Evolutionary conservation across 169 alveolate species (phyloP).

Genomic region (Plasmodium gallinaceum): DNA sequence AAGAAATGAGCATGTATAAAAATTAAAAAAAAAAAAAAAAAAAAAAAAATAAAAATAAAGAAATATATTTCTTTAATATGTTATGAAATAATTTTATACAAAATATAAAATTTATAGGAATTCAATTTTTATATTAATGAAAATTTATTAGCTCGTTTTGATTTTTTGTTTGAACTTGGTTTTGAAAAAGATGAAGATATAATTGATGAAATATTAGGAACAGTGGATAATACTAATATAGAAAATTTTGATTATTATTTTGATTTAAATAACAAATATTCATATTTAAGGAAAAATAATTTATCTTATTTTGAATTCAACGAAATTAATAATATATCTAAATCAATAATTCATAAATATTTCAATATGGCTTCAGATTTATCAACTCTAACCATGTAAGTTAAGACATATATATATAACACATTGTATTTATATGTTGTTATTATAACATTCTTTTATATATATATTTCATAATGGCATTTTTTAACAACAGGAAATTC

Average conservation of each 20-base stretch:
- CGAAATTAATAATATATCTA: conserved; percentile 45
- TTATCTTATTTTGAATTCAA: conserved; percentile 41
- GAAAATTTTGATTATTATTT: conserved; percentile 20
- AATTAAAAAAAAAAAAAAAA: neutral
- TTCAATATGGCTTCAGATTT: conserved; percentile 70
- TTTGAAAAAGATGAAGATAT: conserved; percentile 62
- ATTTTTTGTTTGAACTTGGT: conserved; percentile 52
- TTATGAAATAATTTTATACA: neutral
- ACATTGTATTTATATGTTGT: neutral
- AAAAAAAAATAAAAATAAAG: neutral
- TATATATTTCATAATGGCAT: neutral
- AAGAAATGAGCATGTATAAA: conserved; percentile 42
- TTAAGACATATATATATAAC: neutral
- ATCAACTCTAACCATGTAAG: conserved; percentile 74
- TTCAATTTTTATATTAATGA: conserved; percentile 41
- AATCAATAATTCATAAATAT: conserved; percentile 64
- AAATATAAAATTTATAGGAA: conserved; percentile 22
- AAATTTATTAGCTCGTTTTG: conserved; percentile 66
- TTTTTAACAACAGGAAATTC: neutral
- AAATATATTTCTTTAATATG: neutral
- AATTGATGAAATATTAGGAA: conserved; percentile 43
- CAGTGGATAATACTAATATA: conserved; percentile 26
- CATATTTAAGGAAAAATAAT: conserved; percentile 56
- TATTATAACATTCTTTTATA: neutral
- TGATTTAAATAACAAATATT: conserved; percentile 47